A percentile compares a stretch with the other conserved stretches of the same genome.
phyloP scores from a whole-genome alignment of 192 early-diverging fungal species.

The Phycomyces blakesleeanus region DNA sequence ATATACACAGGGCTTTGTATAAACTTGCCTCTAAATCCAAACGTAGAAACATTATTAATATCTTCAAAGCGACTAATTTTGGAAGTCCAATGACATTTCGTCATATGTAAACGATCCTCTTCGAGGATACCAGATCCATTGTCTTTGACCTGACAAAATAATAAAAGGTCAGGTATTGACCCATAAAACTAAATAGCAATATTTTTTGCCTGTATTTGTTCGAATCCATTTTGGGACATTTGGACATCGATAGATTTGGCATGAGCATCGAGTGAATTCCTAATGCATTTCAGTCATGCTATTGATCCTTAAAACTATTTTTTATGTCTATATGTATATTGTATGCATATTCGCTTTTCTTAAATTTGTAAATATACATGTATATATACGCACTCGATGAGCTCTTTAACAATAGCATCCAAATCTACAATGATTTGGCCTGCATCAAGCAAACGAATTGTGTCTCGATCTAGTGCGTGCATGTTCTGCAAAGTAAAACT shows the following conservation, averaged over 20 bases:
- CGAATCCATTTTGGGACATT: slow-evolving; percentile 32
- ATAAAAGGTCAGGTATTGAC: background rate
- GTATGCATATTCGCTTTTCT: too few relatives aligned
- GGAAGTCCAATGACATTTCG: slow-evolving; percentile 35
- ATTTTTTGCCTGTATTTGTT: slow-evolving; percentile 28
- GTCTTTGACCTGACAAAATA: slow-evolving; percentile 32
- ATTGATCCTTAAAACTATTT: background rate
- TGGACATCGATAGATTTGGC: slow-evolving; percentile 35
- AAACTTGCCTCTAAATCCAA: slow-evolving; percentile 37
- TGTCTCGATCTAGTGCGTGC: slow-evolving; percentile 23
- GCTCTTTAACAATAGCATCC: slow-evolving; percentile 35
- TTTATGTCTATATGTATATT: too few relatives aligned
- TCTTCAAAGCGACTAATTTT: slow-evolving; percentile 36
- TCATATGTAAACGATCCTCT: slow-evolving; percentile 33
- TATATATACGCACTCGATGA: slow-evolving; percentile 37
- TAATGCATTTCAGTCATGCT: slow-evolving; percentile 6
- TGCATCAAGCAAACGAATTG: slow-evolving; percentile 28
- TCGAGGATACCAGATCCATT: slow-evolving; percentile 37
- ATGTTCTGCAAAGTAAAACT: background rate
- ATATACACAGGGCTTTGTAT: background rate
- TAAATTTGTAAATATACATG: too few relatives aligned
- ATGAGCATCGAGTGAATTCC: slow-evolving; percentile 40
- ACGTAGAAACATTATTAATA: slow-evolving; percentile 21
- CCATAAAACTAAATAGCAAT: background rate
- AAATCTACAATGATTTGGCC: slow-evolving; percentile 40